phyloP scores from a whole-genome alignment of 257 asterid genomes.

The Petunia axillaris region DNA sequence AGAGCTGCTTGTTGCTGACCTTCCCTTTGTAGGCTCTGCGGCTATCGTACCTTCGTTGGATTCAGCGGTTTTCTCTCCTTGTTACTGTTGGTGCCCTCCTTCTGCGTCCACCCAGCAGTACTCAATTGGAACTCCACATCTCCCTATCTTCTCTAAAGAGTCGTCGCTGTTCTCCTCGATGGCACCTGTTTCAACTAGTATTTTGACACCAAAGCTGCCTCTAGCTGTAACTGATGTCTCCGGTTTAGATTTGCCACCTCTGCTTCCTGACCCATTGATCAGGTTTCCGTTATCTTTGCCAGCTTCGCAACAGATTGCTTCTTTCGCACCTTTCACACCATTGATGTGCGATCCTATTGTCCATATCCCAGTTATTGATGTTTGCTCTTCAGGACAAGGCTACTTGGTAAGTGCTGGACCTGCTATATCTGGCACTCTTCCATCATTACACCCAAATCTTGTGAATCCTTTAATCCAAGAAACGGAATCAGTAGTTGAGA shows the following conservation, averaged over 20 bases:
- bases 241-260: slow-evolving; percentile 63
- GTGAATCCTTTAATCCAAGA: slow-evolving; percentile 59
- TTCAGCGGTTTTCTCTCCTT: slow-evolving; percentile 62
- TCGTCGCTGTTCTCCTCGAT: slow-evolving; percentile 61
- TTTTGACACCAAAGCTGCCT: slow-evolving; percentile 47
- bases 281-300: slow-evolving; percentile 50
- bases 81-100: slow-evolving; percentile 93
- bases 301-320: slow-evolving; percentile 72
- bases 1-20: slow-evolving; percentile 40
- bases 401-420: slow-evolving; percentile 87
- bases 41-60: slow-evolving; percentile 42
- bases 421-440: slow-evolving; percentile 58
- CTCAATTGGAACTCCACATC: slow-evolving; percentile 40
- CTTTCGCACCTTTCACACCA: slow-evolving; percentile 83
- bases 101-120: slow-evolving; percentile 56
- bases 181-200: slow-evolving; percentile 54
- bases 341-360: slow-evolving; percentile 86
- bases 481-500: slow-evolving; percentile 65
- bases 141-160: slow-evolving; percentile 53
- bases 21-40: slow-evolving; percentile 45
- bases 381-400: slow-evolving; percentile 93
- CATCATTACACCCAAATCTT: slow-evolving; percentile 54
- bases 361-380: slow-evolving; percentile 83
- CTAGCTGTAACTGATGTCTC: slow-evolving; percentile 54
- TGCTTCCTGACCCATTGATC: slow-evolving; percentile 57